Base-by-base conservation (phyloP, 2,329 filamentous ascomycete species). In the Xylariaceae sp. region DNA sequence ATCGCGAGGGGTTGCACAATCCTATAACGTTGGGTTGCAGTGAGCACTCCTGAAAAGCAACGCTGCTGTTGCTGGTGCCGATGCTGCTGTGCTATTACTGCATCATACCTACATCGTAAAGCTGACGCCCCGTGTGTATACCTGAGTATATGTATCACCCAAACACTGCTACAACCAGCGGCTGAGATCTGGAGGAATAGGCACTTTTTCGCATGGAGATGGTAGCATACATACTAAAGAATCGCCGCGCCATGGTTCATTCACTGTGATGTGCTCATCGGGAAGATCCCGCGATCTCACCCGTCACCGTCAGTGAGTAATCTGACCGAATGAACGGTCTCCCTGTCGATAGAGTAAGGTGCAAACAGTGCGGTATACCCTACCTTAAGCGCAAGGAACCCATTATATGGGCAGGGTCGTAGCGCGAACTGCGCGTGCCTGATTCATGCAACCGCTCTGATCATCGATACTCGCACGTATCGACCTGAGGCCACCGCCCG, bases 241-340 rank as follows among this genome's bases (percentile, higher is more conserved):
- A 36, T 29, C 13, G 19, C 38, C 38, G 38, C 34, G 30, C 38
- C 38, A 34, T 41, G 38, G 38, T 41, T 30, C 32, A 16, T 22
- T 18, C 32, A 16, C 32, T 18, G 19, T 12, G 38, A 13, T 18
- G 22, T 33, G 19, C 33, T 24, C 12, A 9, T 35, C 38, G 38
- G 38, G 38, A 41, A 24, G 38, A 41, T 36, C 31, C 32, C 24
- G 33, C 38, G 38, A 36, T 36, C 31, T 41, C 22, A 19, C 3
- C 16, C n/a, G 38, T n/a, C 37, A 34, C 11, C n/a, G n/a, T n/a
- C n/a, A n/a, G n/a, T n/a, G n/a, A n/a, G n/a, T n/a, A n/a, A n/a
- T n/a, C n/a, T n/a, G n/a, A n/a, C n/a, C n/a, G n/a, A n/a, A n/a
- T n/a, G n/a, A n/a, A n/a, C n/a, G n/a, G n/a, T n/a, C n/a, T n/a